Evolutionary conservation across 208 protist species (phyloP).

Genomic region (Wallacemonas sp.): DNA sequence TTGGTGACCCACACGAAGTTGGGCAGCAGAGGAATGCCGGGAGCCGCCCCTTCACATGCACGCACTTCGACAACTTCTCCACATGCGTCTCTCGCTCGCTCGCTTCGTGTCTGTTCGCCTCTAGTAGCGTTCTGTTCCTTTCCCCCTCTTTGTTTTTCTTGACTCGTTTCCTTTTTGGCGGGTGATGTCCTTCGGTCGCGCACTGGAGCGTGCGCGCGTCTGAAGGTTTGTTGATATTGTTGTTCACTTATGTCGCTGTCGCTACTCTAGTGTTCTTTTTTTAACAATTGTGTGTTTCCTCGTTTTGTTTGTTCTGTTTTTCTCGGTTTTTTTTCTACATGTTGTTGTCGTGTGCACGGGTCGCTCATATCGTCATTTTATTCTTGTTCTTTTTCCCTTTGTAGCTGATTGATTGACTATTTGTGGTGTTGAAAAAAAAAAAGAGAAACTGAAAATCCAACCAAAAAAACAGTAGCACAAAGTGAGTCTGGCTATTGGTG

Average conservation of each 20-base stretch:
- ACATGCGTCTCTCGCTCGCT: conserved; percentile 1
- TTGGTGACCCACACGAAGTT: no score
- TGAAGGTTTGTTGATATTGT: no score
- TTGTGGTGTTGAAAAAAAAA: conserved; percentile 22
- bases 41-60: no score
- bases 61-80: no score
- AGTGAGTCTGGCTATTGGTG: no score
- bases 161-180: neutral
- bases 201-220: no score
- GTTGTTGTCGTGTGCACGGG: neutral
- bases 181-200: neutral
- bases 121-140: conserved; percentile 12
- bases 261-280: conserved; percentile 12
- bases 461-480: no score
- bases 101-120: conserved; percentile 8
- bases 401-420: conserved; percentile 8
- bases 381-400: conserved; percentile 8
- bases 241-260: conserved; percentile 14
- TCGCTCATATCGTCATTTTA: conserved; percentile 14
- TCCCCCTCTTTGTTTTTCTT: conserved; percentile 25
- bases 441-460: no score
- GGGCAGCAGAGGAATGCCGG: no score
- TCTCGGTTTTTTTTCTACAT: conserved; percentile 3
- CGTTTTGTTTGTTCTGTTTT: conserved; percentile 1
- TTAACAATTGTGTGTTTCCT: conserved; percentile 2